A percentile compares a stretch with the other conserved stretches of the same genome.
These are phyloP conservation scores for Talaromyces sp. DNA, from an alignment of 2,329 filamentous ascomycete genomes.

Conservation along the genomic window DNA sequence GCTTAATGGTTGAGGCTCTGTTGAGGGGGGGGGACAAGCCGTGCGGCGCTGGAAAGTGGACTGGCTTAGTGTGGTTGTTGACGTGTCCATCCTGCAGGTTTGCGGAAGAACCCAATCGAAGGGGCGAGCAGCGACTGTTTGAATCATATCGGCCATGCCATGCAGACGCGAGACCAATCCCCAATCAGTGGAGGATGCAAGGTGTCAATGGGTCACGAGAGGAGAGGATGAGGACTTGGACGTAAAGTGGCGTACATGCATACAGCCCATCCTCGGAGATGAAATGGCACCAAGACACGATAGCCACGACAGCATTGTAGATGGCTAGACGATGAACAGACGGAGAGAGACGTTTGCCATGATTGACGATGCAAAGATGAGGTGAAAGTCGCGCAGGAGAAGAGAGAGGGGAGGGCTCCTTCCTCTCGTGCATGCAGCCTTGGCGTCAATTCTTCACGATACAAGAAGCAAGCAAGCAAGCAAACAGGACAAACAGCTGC, in stretches of 20 bases:
- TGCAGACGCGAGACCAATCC: neutral
- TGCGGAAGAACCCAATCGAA: slow-evolving; percentile 16
- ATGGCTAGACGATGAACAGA: neutral
- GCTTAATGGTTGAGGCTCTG: slow-evolving; percentile 9
- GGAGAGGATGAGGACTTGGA: neutral
- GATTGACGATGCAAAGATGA: neutral
- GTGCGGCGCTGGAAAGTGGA: slow-evolving; percentile 2
- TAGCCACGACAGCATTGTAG: neutral
- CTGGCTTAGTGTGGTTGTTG: slow-evolving; percentile 17
- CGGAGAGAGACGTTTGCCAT: neutral
- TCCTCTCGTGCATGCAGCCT: neutral
- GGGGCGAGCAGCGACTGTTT: neutral
- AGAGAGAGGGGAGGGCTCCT: neutral
- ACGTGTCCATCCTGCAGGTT: slow-evolving; percentile 23
- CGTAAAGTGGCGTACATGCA: neutral
- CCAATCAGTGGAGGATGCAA: neutral
- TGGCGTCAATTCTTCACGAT: neutral
- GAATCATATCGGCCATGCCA: neutral
- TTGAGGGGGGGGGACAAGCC: neutral
- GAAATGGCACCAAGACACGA: neutral
- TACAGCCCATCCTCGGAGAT: neutral
- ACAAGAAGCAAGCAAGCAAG: neutral
- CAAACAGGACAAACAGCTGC: neutral
- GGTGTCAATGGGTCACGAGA: neutral
- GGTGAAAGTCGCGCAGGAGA: neutral